These are phyloP conservation scores for Poa pratensis DNA, from an alignment of 176 grass and related monocot species.

Conservation along the genomic window DNA sequence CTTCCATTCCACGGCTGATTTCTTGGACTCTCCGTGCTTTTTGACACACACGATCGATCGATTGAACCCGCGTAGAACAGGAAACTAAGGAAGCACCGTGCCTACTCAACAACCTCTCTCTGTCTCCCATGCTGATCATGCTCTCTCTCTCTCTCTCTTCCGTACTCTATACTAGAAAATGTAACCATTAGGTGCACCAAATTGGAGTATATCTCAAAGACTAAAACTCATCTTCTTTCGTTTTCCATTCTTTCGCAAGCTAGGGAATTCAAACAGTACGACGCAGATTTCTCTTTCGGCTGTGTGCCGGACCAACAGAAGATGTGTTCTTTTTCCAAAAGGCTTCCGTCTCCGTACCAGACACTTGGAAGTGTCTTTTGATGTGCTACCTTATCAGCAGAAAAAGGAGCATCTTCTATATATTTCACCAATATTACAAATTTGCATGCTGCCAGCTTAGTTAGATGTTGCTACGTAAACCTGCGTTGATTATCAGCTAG, in stretches of 20 bases:
- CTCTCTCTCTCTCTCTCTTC: too few relatives aligned
- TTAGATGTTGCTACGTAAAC: background rate
- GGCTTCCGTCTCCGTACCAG: background rate
- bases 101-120: background rate
- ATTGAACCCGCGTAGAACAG: slow-evolving; percentile 18
- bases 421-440: background rate
- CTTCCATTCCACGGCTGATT: slow-evolving; percentile 38
- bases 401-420: background rate
- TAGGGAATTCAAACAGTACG: background rate
- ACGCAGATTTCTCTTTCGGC: background rate
- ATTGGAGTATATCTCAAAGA: background rate
- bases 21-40: slow-evolving; percentile 25
- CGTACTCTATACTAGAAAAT: background rate
- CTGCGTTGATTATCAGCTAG: background rate
- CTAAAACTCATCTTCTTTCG: background rate
- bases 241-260: background rate
- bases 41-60: slow-evolving; percentile 1
- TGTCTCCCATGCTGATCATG: background rate
- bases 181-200: background rate
- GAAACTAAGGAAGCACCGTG: background rate
- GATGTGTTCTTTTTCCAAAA: background rate
- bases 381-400: background rate
- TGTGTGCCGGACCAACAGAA: background rate
- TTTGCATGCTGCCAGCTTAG: background rate
- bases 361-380: too few relatives aligned